Conservation (phyloP, 116 monocot species). For the Cymodocea nodosa region DNA sequence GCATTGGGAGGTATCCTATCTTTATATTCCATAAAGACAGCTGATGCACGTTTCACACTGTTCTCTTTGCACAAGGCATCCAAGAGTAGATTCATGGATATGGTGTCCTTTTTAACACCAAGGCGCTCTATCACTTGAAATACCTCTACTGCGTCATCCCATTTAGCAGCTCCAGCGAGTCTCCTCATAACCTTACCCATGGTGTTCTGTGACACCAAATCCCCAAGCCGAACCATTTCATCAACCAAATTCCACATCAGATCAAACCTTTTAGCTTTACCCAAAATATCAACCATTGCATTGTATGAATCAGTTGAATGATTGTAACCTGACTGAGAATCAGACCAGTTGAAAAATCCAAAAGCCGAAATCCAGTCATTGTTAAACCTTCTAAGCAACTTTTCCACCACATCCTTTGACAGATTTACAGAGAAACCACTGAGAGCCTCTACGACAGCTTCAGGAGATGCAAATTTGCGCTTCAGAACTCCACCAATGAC, state of each 20-base stretch:
- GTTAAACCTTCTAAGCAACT: constrained; percentile 10
- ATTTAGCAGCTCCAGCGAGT: constrained; percentile 55
- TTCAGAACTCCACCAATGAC: constrained; percentile 3
- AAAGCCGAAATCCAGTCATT: constrained; percentile 70
- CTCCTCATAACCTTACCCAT: constrained; percentile 79
- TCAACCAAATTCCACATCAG: constrained; percentile 59
- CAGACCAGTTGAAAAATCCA: constrained; percentile 88
- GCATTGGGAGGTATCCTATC: constrained; percentile 47
- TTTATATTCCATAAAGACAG: constrained; percentile 44
- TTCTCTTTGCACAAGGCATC: constrained; percentile 86
- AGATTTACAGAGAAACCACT: neutral
- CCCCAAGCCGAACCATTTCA: constrained; percentile 40
- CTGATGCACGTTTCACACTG: constrained; percentile 50
- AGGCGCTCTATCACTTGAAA: constrained; percentile 47
- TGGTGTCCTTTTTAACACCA: constrained; percentile 52
- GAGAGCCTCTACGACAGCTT: neutral
- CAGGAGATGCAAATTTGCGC: constrained; percentile 8
- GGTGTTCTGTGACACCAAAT: constrained; percentile 44
- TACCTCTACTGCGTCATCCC: constrained; percentile 47
- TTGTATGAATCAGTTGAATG: constrained; percentile 53
- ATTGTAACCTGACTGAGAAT: constrained; percentile 17
- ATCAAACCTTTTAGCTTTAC: constrained; percentile 71
- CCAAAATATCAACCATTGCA: constrained; percentile 74
- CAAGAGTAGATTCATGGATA: constrained; percentile 62
- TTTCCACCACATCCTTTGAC: constrained; percentile 7